Evolutionary conservation across 768 basidiomycete species (phyloP), one percentile per base, ranked within the genome.

Genomic region (Cystobasidium tubakii): DNA sequence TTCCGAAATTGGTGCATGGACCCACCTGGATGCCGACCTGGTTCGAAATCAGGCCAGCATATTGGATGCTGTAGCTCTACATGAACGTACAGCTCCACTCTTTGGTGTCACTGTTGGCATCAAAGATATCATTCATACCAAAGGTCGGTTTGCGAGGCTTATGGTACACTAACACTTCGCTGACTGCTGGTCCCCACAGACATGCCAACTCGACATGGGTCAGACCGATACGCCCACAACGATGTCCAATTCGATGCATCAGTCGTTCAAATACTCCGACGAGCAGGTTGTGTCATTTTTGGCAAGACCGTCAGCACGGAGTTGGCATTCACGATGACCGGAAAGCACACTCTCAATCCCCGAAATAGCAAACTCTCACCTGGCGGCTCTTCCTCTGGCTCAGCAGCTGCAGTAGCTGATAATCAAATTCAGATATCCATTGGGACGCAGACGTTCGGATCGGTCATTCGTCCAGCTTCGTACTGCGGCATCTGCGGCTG

Each of bases 401-500:
- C 79, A 1, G 81, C 77, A 34, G 81, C 81, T 0, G 79, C 77
- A 0, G 81, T 82, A 1, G 76, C 77, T n/a, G 81, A 82, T 65
- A 79, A 74, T 66, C 81, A 82, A 72, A 75, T 76, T 39, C 78
- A 79, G 1, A 31, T 81, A 19, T 77, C 79, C 4, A 39, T 29
- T 21, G 73, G 76, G 46, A 76, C 74, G 15, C 79, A 78, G 31
- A 74, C 76, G 13, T 74, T 65, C 50, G 81, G 81, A 0, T 78
- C 77, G 31, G 80, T 78, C 0, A 78, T 80, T 23, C 75, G 81
- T 12, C 81, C 81, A 0, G 81, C 75, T 12, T 79, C 78, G 25
- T 82, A 74, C 76, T 81, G 80, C 71, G 79, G 79, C 21, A 79
- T 82, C 62, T 82, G 75, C 46, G 80, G 76, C 0, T 66, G 80